These are phyloP conservation scores for Myriosclerotinia scirpicola DNA, from an alignment of 2,329 filamentous ascomycete species.

Conservation along the genomic window DNA sequence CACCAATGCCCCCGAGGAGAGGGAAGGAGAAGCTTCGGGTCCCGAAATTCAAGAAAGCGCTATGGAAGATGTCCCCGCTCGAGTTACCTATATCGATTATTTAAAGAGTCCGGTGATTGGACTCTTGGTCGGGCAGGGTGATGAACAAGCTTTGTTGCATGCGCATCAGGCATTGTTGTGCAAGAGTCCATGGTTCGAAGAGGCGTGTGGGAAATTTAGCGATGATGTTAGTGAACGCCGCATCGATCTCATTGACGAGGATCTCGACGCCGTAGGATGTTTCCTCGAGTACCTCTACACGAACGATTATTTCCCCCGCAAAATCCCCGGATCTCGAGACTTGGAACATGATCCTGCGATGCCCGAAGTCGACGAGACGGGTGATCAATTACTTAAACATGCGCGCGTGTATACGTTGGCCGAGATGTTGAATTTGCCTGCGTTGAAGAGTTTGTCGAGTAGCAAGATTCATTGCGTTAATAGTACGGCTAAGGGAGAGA, in stretches of 20 bases:
- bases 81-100: constrained; percentile 54
- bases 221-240: constrained; percentile 63
- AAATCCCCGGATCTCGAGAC: constrained; percentile 59
- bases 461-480: constrained; percentile 91
- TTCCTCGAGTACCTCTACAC: constrained; percentile 85
- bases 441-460: constrained; percentile 74
- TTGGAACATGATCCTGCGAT: constrained; percentile 68
- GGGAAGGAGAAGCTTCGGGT: constrained; percentile 3
- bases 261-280: constrained; percentile 72
- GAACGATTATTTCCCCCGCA: constrained; percentile 79
- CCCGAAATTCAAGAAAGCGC: constrained; percentile 28
- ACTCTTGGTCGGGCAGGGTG: constrained; percentile 62
- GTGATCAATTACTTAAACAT: constrained; percentile 81
- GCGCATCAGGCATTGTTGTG: constrained; percentile 77
- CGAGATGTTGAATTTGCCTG: constrained; percentile 68
- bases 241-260: constrained; percentile 66
- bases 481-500: constrained; percentile 84
- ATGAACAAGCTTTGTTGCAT: constrained; percentile 62
- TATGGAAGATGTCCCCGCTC: constrained; percentile 30
- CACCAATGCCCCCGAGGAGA: not conserved
- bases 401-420: constrained; percentile 88
- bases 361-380: constrained; percentile 71
- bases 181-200: constrained; percentile 72
- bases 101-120: constrained; percentile 69
- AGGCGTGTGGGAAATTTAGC: constrained; percentile 60